Evolutionary conservation across 192 early-diverging fungal species (phyloP).

Genomic region (Rhizophagus clarus): DNA sequence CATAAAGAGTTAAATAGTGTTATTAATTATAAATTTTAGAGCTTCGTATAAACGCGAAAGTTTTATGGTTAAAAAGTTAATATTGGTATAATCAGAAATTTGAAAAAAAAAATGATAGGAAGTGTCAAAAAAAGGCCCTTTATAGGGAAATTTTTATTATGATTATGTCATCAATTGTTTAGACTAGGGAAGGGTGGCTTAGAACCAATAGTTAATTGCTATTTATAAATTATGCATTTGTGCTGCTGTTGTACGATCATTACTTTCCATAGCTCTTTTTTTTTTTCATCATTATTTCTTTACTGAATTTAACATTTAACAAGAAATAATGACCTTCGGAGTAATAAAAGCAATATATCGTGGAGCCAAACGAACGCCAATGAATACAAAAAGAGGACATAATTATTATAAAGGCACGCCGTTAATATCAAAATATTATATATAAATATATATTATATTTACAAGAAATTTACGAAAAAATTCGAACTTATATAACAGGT

Average conservation of each 20-base stretch:
- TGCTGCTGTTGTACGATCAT: not conserved
- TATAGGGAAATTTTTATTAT: not conserved
- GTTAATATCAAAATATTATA: not conserved
- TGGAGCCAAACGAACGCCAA: constrained; percentile 53
- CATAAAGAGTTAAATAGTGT: not conserved
- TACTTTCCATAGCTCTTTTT: too few species aligned
- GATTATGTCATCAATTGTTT: not conserved
- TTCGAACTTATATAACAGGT: constrained; percentile 40
- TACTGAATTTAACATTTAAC: too few species aligned
- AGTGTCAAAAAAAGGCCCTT: not conserved
- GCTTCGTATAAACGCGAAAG: not conserved
- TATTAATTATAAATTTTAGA: not conserved
- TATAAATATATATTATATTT: not conserved
- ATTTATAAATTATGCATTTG: not conserved
- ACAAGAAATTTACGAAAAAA: not conserved
- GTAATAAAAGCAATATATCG: constrained; percentile 56
- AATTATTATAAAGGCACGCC: constrained; percentile 62
- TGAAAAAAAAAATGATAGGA: not conserved
- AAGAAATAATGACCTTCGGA: constrained; percentile 40
- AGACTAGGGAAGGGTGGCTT: not conserved
- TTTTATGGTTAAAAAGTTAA: not conserved
- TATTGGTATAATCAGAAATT: not conserved
- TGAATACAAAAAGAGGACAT: constrained; percentile 61
- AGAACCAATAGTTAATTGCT: not conserved
- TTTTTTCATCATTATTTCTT: too few species aligned